phyloP scores from a whole-genome alignment of 2,329 filamentous ascomycete species.

The Sphaceloma murrayae region DNA sequence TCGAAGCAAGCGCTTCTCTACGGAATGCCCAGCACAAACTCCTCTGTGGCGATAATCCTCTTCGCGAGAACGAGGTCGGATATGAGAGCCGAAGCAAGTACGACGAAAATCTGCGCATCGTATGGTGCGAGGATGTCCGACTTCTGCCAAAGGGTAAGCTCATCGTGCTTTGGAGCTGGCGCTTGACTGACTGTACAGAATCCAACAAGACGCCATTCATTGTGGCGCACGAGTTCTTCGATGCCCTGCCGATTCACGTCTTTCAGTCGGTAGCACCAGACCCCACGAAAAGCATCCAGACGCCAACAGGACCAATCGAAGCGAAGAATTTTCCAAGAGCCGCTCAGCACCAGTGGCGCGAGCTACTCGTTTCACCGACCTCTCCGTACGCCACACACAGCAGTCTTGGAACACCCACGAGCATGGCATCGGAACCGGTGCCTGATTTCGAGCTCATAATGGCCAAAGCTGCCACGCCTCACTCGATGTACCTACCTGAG shows the following conservation, averaged over 20 bases:
- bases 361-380: constrained; percentile 63
- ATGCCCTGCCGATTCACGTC: constrained; percentile 89
- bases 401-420: constrained; percentile 43
- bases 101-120: constrained; percentile 56
- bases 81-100: constrained; percentile 69
- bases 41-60: constrained; percentile 63
- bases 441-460: constrained; percentile 84
- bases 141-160: constrained; percentile 61
- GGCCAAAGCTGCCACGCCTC: constrained; percentile 64
- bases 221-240: constrained; percentile 96
- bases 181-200: constrained; percentile 20
- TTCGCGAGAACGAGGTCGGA: constrained; percentile 63
- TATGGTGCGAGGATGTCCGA: constrained; percentile 84
- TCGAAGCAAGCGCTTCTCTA: constrained; percentile 81
- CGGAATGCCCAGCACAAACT: constrained; percentile 68
- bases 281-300: constrained; percentile 34
- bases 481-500: constrained; percentile 76
- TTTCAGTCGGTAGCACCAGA: constrained; percentile 61
- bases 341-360: constrained; percentile 60
- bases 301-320: constrained; percentile 42
- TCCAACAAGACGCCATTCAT: constrained; percentile 76
- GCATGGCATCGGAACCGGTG: constrained; percentile 29
- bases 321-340: constrained; percentile 27
- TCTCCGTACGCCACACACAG: constrained; percentile 45
- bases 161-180: constrained; percentile 15